Base-by-base conservation (phyloP, 257 asterid genomes). In the Avicennia marina region DNA sequence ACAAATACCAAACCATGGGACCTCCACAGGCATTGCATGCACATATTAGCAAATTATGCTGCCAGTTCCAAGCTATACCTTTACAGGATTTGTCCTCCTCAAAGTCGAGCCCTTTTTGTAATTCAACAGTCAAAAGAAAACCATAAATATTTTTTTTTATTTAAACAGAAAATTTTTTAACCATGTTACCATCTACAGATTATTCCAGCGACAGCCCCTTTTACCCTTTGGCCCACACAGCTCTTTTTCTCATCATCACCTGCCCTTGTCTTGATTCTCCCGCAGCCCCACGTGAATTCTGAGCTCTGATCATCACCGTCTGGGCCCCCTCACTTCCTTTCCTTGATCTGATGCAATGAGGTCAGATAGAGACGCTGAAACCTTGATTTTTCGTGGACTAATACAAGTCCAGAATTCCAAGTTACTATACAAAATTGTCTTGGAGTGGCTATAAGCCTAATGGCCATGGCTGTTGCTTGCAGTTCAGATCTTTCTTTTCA, bases 391-490 rank as follows among this genome's bases (percentile, higher is more conserved):
- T 42, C 29, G 9, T 31, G 44, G 44, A 39, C 44, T n/a, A 7
- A 2, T n/a, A 12, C 5, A 16, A 32, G 32, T 60, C 48, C 56
- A 48, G 36, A 21, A 33, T 15, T 60, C 27, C 29, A 9, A 43
- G 33, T 54, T 33, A 76, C 74, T 77, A 31, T 75, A 80, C 88
- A 83, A 75, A 77, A 75, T 49, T 70, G 65, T 24, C 62, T 54
- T 9, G 6, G 15, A 45, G 38, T n/a, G n/a, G n/a, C n/a, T n/a
- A n/a, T n/a, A n/a, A n/a, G n/a, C n/a, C n/a, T n/a, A n/a, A 45
- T 63, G 46, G 53, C 55, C 2, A 18, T 9, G 41, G 49, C 44
- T 33, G 15, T 7, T 33, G 25, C 20, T 20, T 39, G 11, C 32
- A 0, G 48, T 42, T 34, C 12, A 15, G 34, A 11, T 34, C 13